These are phyloP conservation scores for Oryza glaberrima DNA, from an alignment of 176 grass and related monocot species.

Conservation along the genomic window DNA sequence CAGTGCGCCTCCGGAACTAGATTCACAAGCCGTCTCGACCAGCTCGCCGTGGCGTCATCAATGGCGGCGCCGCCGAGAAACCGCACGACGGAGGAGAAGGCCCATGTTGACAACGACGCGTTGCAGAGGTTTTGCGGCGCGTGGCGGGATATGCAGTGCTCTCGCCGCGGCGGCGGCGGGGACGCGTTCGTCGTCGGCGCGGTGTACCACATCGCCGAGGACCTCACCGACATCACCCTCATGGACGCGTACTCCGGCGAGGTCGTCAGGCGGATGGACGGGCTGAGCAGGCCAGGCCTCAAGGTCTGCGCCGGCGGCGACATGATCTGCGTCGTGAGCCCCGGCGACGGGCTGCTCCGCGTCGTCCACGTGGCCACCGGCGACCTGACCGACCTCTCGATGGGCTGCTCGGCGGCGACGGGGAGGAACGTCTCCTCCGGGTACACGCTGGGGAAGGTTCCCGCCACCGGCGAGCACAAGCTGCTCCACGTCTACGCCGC, in stretches of 20 bases:
- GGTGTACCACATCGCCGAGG: neutral
- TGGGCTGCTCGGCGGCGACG: neutral
- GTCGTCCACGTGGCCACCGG: slow-evolving; percentile 2
- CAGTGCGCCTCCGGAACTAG: too few relatives aligned
- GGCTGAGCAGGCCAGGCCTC: neutral
- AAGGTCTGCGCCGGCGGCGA: neutral
- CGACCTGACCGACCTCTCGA: neutral
- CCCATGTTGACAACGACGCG: too few relatives aligned
- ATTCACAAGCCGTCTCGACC: too few relatives aligned
- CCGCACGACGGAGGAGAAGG: too few relatives aligned
- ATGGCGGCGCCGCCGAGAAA: too few relatives aligned
- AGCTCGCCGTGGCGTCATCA: too few relatives aligned
- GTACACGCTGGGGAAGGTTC: slow-evolving; percentile 34
- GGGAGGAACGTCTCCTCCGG: neutral
- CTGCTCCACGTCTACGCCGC: slow-evolving; percentile 2
- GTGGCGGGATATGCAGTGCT: too few relatives aligned
- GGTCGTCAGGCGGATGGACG: neutral
- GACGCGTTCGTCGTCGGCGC: neutral
- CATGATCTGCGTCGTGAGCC: neutral
- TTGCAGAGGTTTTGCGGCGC: too few relatives aligned
- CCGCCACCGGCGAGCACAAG: slow-evolving; percentile 33
- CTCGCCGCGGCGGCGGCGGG: neutral
- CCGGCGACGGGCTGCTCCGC: neutral
- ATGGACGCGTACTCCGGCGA: neutral
- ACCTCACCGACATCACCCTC: neutral